phyloP scores from a whole-genome alignment of 1,284 basidiomycete species.

The Apiotrichum brassicae region DNA sequence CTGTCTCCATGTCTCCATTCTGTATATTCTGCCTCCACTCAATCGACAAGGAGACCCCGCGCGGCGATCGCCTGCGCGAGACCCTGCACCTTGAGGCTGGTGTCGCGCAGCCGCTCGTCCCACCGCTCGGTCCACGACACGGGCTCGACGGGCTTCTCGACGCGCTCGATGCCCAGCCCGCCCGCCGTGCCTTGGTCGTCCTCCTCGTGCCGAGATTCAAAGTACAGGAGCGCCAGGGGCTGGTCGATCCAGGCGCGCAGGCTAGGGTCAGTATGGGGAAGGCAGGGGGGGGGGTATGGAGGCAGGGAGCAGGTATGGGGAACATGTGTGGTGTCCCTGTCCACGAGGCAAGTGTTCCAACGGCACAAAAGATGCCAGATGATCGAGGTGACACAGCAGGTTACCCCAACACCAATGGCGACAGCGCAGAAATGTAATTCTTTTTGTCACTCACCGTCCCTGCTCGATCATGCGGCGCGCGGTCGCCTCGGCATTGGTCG shows the following conservation, averaged over 20 bases:
- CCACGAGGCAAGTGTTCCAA: no score
- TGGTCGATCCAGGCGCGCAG: slow-evolving; percentile 88
- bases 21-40: background rate
- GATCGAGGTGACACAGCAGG: no score
- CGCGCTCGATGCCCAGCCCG: slow-evolving; percentile 69
- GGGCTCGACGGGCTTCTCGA: slow-evolving; percentile 66
- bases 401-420: no score
- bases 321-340: no score
- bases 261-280: slow-evolving; percentile 16
- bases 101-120: slow-evolving; percentile 81
- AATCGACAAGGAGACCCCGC: background rate
- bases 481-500: slow-evolving; percentile 85
- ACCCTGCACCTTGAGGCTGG: slow-evolving; percentile 63
- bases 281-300: background rate
- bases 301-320: no score
- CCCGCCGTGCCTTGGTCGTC: slow-evolving; percentile 87
- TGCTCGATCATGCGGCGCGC: slow-evolving; percentile 91
- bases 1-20: no score
- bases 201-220: slow-evolving; percentile 70
- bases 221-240: slow-evolving; percentile 85
- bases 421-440: no score
- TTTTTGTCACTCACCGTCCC: slow-evolving; percentile 61
- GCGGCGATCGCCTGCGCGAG: background rate
- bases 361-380: no score
- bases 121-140: slow-evolving; percentile 82